These are phyloP conservation scores for Hypoxylon lienhwacheense DNA, from an alignment of 495 filamentous ascomycete species.

Conservation along the genomic window DNA sequence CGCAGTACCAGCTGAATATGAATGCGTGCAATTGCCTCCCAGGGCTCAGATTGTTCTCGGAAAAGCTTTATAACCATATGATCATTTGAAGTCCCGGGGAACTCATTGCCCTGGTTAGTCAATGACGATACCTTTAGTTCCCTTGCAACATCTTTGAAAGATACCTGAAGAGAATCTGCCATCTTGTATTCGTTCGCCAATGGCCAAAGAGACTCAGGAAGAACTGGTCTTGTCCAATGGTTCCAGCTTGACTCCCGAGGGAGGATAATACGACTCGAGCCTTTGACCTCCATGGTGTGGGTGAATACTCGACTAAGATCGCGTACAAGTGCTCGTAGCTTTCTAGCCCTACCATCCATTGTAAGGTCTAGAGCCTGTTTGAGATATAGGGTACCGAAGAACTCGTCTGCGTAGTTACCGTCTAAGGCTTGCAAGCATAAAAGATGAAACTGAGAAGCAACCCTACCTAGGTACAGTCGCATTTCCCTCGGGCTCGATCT, in stretches of 20 bases:
- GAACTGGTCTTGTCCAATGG: not conserved
- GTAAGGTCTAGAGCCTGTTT: not conserved
- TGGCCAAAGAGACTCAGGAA: slow-evolving; percentile 26
- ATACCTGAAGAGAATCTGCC: slow-evolving; percentile 21
- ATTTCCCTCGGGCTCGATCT: slow-evolving; percentile 22
- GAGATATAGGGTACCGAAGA: slow-evolving; percentile 25
- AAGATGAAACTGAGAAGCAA: slow-evolving; percentile 31
- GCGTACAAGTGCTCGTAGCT: slow-evolving; percentile 31
- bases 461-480: slow-evolving; percentile 20
- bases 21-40: slow-evolving; percentile 35
- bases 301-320: slow-evolving; percentile 32
- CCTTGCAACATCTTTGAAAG: slow-evolving; percentile 8
- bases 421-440: slow-evolving; percentile 26
- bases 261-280: slow-evolving; percentile 30
- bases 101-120: slow-evolving; percentile 34
- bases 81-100: slow-evolving; percentile 42
- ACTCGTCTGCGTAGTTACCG: slow-evolving; percentile 29
- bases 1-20: slow-evolving; percentile 36
- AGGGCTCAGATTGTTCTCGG: slow-evolving; percentile 38
- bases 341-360: slow-evolving; percentile 19
- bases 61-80: slow-evolving; percentile 41
- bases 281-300: slow-evolving; percentile 24
- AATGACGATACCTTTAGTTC: slow-evolving; percentile 16
- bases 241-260: not conserved
- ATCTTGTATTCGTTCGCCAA: slow-evolving; percentile 29